Evolutionary conservation across 1,139 yeast species (phyloP).

Genomic region (Candida glucosophila): DNA sequence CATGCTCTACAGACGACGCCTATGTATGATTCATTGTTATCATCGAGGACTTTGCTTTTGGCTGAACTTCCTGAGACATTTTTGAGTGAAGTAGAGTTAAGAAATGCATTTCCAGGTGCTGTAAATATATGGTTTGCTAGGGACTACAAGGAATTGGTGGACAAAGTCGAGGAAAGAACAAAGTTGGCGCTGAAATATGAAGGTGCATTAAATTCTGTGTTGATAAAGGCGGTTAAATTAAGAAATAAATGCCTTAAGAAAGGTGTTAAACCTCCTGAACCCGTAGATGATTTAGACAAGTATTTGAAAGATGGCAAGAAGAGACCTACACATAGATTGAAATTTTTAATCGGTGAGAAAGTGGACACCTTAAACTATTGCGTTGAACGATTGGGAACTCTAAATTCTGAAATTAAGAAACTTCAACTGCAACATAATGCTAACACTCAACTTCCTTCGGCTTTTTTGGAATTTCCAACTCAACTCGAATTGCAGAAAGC

Average conservation of each 20-base stretch:
- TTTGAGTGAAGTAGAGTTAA: constrained; percentile 43
- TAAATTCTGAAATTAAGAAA: constrained; percentile 55
- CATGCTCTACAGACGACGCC: constrained; percentile 66
- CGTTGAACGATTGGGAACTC: constrained; percentile 54
- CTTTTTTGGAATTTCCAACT: constrained; percentile 76
- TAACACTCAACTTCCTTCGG: constrained; percentile 55
- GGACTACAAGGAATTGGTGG: constrained; percentile 43
- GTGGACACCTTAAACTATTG: constrained; percentile 77
- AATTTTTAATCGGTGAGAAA: constrained; percentile 62
- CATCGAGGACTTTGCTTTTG: constrained; percentile 60
- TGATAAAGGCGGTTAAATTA: constrained; percentile 48
- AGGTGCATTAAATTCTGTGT: constrained; percentile 44
- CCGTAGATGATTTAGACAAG: constrained; percentile 50
- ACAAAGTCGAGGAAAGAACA: constrained; percentile 47
- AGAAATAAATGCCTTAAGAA: constrained; percentile 52
- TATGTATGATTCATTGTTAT: constrained; percentile 53
- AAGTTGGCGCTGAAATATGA: constrained; percentile 51
- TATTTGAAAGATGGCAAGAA: constrained; percentile 50
- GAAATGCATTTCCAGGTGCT: constrained; percentile 52
- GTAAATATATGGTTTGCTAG: constrained; percentile 56
- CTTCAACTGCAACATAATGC: constrained; percentile 44
- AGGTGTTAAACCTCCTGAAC: constrained; percentile 42
- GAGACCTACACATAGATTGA: constrained; percentile 59
- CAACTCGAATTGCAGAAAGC: constrained; percentile 88
- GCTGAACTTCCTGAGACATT: constrained; percentile 50